Conservation (phyloP, 1,284 basidiomycete genomes). For the Ceratobasidium sp. region DNA sequence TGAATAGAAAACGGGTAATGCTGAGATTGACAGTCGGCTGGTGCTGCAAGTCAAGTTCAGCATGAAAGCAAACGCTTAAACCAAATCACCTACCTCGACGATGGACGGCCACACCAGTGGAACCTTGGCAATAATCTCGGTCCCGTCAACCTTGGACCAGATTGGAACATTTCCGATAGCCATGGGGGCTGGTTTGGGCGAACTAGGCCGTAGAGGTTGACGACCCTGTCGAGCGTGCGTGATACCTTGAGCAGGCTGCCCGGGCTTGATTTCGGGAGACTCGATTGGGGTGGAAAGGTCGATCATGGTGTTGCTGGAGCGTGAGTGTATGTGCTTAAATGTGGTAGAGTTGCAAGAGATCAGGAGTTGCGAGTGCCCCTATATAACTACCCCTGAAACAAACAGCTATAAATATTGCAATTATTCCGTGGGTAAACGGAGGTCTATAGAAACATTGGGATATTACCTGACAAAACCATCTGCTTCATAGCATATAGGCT, state of each 20-base stretch:
- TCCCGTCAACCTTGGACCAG: neutral
- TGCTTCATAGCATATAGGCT: too few species aligned
- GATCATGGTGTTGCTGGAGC: neutral
- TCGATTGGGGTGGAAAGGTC: neutral
- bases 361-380: neutral
- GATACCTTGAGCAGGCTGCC: neutral
- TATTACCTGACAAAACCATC: too few species aligned
- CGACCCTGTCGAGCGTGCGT: neutral
- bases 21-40: slow-evolving; percentile 5
- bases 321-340: neutral
- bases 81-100: neutral
- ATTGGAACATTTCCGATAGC: neutral
- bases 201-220: neutral
- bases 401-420: too few species aligned
- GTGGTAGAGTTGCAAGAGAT: slow-evolving; percentile 2
- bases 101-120: slow-evolving; percentile 27
- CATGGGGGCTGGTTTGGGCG: neutral
- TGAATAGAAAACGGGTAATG: slow-evolving; percentile 7
- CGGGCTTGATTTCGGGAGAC: neutral
- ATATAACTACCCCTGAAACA: neutral
- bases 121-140: neutral
- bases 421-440: too few species aligned
- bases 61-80: neutral
- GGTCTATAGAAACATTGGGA: too few species aligned
- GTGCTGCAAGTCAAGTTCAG: neutral